Conservation (phyloP, 2,329 filamentous ascomycete species). For the Bipolaris bicolor region DNA sequence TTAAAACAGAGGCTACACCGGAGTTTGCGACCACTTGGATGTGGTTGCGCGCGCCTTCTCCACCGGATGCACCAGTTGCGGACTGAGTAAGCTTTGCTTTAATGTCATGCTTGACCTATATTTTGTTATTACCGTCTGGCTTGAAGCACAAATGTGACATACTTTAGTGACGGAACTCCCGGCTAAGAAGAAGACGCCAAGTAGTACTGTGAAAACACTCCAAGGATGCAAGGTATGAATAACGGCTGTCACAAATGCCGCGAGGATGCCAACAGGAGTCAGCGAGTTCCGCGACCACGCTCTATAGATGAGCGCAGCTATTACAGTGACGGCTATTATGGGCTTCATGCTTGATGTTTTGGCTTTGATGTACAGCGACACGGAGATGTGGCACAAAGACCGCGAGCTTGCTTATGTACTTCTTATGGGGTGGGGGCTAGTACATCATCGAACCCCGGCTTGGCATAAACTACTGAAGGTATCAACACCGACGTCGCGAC, state of each 20-base stretch:
- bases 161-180: conserved; percentile 86
- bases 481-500: background rate
- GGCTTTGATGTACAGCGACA: conserved; percentile 12
- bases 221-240: conserved; percentile 92
- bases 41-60: conserved; percentile 82
- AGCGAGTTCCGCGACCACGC: conserved; percentile 63
- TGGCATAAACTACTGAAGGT: background rate
- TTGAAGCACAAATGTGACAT: background rate
- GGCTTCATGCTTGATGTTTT: conserved; percentile 35
- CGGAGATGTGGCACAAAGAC: conserved; percentile 19
- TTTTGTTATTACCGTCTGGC: background rate
- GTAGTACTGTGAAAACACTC: conserved; percentile 84
- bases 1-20: conserved; percentile 72
- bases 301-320: conserved; percentile 48
- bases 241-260: conserved; percentile 73
- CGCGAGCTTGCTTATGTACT: conserved; percentile 2
- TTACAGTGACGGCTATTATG: conserved; percentile 41
- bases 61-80: conserved; percentile 73
- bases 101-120: conserved; percentile 80
- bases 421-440: conserved; percentile 1
- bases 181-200: conserved; percentile 84
- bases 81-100: conserved; percentile 83
- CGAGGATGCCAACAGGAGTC: conserved; percentile 75
- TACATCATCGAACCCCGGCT: background rate
- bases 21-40: conserved; percentile 93